These are phyloP conservation scores for Jackrogersella minutella DNA, from an alignment of 495 filamentous ascomycete species.

Conservation along the genomic window DNA sequence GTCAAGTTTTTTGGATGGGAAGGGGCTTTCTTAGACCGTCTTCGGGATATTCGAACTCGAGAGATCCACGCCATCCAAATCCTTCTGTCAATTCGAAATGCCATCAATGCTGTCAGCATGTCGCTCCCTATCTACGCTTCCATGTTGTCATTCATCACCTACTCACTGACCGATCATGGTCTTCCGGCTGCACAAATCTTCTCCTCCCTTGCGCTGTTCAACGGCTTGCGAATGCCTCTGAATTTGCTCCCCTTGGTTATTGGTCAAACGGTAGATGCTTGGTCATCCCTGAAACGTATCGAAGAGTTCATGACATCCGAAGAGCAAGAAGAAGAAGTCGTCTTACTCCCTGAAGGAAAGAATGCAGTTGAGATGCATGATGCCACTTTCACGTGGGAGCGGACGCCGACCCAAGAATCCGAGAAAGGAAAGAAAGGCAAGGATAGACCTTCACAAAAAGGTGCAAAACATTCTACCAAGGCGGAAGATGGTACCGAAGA, in stretches of 20 bases:
- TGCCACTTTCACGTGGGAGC: conserved; percentile 94
- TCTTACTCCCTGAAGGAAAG: conserved; percentile 65
- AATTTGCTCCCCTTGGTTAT: conserved; percentile 89
- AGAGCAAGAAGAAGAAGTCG: conserved; percentile 78
- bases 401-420: conserved; percentile 68
- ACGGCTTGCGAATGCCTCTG: conserved; percentile 85
- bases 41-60: conserved; percentile 71
- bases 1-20: conserved; percentile 99
- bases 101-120: conserved; percentile 76
- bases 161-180: conserved; percentile 74
- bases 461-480: conserved; percentile 51
- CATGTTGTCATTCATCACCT: conserved; percentile 95
- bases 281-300: conserved; percentile 81
- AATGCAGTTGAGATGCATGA: conserved; percentile 75
- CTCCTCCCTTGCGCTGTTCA: conserved; percentile 93
- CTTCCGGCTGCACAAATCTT: conserved; percentile 83
- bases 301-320: conserved; percentile 88
- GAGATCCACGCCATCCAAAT: conserved; percentile 84
- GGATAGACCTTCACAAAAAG: conserved; percentile 48
- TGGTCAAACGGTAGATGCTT: conserved; percentile 87
- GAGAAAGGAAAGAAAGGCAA: conserved; percentile 53
- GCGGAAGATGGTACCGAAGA: conserved; percentile 49
- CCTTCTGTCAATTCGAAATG: conserved; percentile 81
- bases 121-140: conserved; percentile 90
- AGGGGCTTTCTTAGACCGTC: conserved; percentile 77